Evolutionary conservation across 2,329 filamentous ascomycete species (phyloP), one percentile per base, ranked within the genome.

Genomic region (Stemphylium beticola): DNA sequence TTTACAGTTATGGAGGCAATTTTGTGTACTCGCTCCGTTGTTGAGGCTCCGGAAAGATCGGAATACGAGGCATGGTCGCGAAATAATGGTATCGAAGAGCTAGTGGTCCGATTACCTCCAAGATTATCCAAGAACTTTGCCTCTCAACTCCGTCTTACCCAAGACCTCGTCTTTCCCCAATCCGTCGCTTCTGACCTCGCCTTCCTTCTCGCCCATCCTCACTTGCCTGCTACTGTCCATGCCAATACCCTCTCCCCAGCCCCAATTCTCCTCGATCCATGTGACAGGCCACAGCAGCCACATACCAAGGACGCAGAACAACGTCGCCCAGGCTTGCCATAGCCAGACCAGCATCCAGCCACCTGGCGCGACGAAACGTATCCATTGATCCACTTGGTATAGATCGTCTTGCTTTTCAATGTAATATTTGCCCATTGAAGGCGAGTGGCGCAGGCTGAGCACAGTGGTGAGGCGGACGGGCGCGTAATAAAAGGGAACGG

Each of bases 361-460:
- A 0, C 84, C 82, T 10, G 79, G 83, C 9, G 83, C 66, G 15
- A 93, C 64, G 68, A 96, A 95, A 64, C 88, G 87, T 57, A 93
- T 78, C 58, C 87, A 88, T 62, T 96, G 88, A 43, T 86, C 87
- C 0, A 86, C 81, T 66, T 93, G 90, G 68, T 96, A 96, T 7
- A 93, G 77, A 69, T 96, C 92, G 61, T 96, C 87, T 71, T 96
- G 92, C 15, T 81, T 83, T 6, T 80, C 74, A 59, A 96, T 93
- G 70, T 87, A 90, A 77, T 92, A 95, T 53, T 81, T 82, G 18
- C 66, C 75, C 33, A 66, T 39, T 2, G 38, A 4, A 3, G 47
- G 26, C 4, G 46, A 39, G 8, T 43, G 11, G 7, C 37, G 54
- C 14, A 93, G 83, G 34, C 83, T 78, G 4, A 93, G 77, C 24